A percentile compares a stretch with the other conserved stretches of the same genome.
These are phyloP conservation scores for Colletotrichum aenigma DNA, from an alignment of 2,329 filamentous ascomycete species.

Conservation along the genomic window DNA sequence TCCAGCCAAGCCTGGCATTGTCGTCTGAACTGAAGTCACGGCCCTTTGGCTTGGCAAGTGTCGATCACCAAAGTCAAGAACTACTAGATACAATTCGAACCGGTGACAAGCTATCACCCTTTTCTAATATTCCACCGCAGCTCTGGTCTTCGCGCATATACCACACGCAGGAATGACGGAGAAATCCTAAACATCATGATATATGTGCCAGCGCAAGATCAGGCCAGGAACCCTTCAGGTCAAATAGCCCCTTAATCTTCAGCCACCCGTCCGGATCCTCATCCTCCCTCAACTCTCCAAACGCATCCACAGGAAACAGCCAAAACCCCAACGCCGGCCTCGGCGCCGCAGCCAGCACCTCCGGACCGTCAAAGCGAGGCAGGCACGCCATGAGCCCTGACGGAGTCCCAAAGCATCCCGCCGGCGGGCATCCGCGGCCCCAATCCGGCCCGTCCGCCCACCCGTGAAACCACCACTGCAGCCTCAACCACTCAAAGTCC, in stretches of 20 bases:
- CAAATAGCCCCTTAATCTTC: neutral
- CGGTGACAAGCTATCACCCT: neutral
- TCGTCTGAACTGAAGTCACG: neutral
- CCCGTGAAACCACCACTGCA: slow-evolving; percentile 10
- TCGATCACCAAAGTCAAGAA: neutral
- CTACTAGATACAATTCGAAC: neutral
- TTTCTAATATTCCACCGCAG: neutral
- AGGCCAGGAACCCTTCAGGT: neutral
- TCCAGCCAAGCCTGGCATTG: neutral
- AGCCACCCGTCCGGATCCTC: neutral
- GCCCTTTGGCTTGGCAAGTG: neutral
- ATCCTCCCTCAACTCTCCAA: neutral
- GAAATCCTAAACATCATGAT: neutral
- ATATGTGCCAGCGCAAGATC: slow-evolving; percentile 1
- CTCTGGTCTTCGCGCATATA: neutral
- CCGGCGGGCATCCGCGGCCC: neutral
- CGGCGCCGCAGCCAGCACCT: neutral
- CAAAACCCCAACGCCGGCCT: slow-evolving; percentile 13
- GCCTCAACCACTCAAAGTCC: slow-evolving; percentile 9
- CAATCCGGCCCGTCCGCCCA: neutral
- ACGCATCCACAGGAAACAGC: neutral
- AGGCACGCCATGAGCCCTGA: neutral
- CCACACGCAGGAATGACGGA: neutral
- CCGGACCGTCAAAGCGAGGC: neutral
- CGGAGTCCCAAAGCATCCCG: neutral